phyloP scores from a whole-genome alignment of 2,329 filamentous ascomycete genomes.

The Stylonectria norvegica region DNA sequence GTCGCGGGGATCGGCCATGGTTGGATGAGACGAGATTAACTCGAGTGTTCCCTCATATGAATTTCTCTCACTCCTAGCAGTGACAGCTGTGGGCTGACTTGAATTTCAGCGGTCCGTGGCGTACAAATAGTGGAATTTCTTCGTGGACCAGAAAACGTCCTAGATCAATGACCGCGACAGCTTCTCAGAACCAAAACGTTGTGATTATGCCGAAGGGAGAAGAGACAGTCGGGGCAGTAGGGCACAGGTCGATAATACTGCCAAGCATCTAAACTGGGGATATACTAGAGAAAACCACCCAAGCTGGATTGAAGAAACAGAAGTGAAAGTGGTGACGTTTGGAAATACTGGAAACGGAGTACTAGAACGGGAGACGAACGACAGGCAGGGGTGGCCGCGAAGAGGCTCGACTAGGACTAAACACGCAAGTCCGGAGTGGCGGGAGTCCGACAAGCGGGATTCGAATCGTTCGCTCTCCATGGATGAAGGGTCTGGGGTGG shows the following conservation, averaged over 20 bases:
- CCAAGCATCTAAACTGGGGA: too few species aligned
- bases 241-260: too few species aligned
- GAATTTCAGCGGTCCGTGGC: too few species aligned
- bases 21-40: slow-evolving; percentile 1
- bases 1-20: slow-evolving; percentile 27
- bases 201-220: too few species aligned
- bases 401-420: background rate
- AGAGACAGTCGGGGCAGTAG: too few species aligned
- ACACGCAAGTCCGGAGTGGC: background rate
- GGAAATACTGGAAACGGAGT: background rate
- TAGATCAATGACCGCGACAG: too few species aligned
- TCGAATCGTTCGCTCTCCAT: background rate
- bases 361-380: background rate
- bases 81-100: background rate
- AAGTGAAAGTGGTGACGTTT: background rate
- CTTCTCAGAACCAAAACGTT: too few species aligned
- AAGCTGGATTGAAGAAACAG: too few species aligned
- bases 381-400: background rate
- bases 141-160: too few species aligned
- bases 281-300: too few species aligned
- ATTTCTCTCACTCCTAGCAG: background rate
- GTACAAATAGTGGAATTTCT: too few species aligned
- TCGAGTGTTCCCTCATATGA: slow-evolving; percentile 4
- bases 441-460: background rate
- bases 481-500: background rate